Conservation (phyloP, 2,329 filamentous ascomycete species). For the Sporothrix phasma region DNA sequence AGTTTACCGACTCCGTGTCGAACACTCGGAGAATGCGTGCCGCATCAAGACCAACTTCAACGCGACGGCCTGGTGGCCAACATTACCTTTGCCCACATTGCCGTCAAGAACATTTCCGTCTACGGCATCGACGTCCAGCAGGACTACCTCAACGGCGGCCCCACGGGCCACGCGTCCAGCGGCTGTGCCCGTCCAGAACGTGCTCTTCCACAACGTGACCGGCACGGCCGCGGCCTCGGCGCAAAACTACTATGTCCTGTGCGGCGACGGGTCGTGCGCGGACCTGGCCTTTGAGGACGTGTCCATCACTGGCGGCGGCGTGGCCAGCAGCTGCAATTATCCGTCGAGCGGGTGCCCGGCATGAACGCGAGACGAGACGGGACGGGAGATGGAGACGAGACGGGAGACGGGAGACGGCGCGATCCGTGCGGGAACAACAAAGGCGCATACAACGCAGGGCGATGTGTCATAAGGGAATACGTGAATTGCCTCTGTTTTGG, state of each 20-base stretch:
- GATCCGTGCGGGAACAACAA: too few species aligned
- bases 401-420: too few species aligned
- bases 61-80: background rate
- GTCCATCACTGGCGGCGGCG: background rate
- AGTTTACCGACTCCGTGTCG: background rate
- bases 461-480: too few species aligned
- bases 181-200: background rate
- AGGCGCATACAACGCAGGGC: too few species aligned
- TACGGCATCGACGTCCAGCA: conserved; percentile 1
- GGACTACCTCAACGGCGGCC: conserved; percentile 1
- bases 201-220: background rate
- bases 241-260: background rate
- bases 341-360: background rate
- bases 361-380: background rate
- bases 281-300: background rate
- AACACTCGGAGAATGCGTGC: background rate
- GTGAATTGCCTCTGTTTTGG: too few species aligned
- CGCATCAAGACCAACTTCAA: background rate
- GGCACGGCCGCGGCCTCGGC: background rate
- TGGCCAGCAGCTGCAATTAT: background rate
- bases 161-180: background rate
- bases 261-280: background rate
- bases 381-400: too few species aligned
- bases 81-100: background rate
- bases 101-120: background rate